A percentile compares a stretch with the other conserved stretches of the same genome.
Evolutionary conservation across 805 yeast species (phyloP).

Genomic region (Candida nitratophila): DNA sequence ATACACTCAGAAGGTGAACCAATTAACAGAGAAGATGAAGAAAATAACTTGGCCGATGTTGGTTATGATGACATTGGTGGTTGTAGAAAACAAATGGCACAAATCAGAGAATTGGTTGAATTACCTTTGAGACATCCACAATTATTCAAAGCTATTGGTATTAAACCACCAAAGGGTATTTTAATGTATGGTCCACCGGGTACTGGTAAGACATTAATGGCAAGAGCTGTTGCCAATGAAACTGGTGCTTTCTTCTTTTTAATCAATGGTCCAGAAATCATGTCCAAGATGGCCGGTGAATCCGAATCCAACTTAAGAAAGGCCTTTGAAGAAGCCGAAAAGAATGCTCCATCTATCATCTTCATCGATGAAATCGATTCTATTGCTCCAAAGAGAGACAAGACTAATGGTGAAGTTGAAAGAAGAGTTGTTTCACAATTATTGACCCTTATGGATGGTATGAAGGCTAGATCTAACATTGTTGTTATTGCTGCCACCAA

Average conservation of each 20-base stretch:
- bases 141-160: constrained; percentile 95
- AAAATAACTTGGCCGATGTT: constrained; percentile 90
- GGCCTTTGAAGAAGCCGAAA: constrained; percentile 99
- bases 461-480: constrained; percentile 98
- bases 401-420: constrained; percentile 99
- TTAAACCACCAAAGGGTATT: constrained; percentile 97
- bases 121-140: constrained; percentile 98
- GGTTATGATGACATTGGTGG: constrained; percentile 99
- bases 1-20: constrained; percentile 99
- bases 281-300: constrained; percentile 99
- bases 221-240: constrained; percentile 99
- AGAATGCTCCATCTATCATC: constrained; percentile 95
- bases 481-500: constrained; percentile 98
- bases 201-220: constrained; percentile 99
- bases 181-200: constrained; percentile 99
- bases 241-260: constrained; percentile 98
- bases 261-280: constrained; percentile 98
- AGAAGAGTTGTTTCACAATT: constrained; percentile 98
- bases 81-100: constrained; percentile 98
- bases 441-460: constrained; percentile 98
- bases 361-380: constrained; percentile 98
- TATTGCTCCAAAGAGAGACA: constrained; percentile 99
- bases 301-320: constrained; percentile 94
- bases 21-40: constrained; percentile 96
- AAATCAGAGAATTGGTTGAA: constrained; percentile 96